Evolutionary conservation across 257 asterid species (phyloP), one percentile per base, ranked within the genome.

Genomic region (Anisodus tanguticus): DNA sequence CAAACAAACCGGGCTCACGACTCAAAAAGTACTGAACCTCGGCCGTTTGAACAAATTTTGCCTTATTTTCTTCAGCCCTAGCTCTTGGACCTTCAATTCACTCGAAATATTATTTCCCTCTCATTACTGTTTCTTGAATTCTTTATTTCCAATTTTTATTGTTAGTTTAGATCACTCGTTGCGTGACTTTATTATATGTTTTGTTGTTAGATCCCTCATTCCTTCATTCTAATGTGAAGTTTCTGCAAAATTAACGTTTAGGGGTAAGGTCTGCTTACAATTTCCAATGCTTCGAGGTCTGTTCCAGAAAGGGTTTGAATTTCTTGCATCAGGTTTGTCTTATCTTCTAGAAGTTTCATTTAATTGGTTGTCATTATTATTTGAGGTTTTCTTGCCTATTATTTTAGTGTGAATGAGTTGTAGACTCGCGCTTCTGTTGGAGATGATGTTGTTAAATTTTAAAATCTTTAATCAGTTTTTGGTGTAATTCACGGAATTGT

Each of bases 91-190:
- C 26, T 22, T 22, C 26, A 22, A 22, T 22, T 22, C 26, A 22
- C 26, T 22, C 26, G 26, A 22, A 22, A 22, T 22, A 22, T 22
- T 22, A 22, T 22, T 22, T 47, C 80, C 59, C 80, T 72, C 60
- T 47, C 43, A 9, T 4, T 72, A n/a, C 59, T 47, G 43, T 47
- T 51, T 76, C 81, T 76, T 76, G 45, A 51, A 76, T 76, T 51
- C 12, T 39, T 66, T 8, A 31, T 31, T 31, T 31, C 35, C 35
- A 31, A 0, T 31, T 31, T 71, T 39, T 15, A 6, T 10, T 49
- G 41, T 3, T 19, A 72, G 11, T 26, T 47, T 22, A 12, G 59
- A 72, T 72, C 80, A 41, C 59, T 19, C 9, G 10, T 19, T 47
- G 26, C 26, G 26, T 22, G 26, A 22, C 26, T 22, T 22, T 22